Evolutionary conservation across 2,329 filamentous ascomycete species (phyloP), one percentile per base, ranked within the genome.

Genomic region (Fusarium abutilonis): DNA sequence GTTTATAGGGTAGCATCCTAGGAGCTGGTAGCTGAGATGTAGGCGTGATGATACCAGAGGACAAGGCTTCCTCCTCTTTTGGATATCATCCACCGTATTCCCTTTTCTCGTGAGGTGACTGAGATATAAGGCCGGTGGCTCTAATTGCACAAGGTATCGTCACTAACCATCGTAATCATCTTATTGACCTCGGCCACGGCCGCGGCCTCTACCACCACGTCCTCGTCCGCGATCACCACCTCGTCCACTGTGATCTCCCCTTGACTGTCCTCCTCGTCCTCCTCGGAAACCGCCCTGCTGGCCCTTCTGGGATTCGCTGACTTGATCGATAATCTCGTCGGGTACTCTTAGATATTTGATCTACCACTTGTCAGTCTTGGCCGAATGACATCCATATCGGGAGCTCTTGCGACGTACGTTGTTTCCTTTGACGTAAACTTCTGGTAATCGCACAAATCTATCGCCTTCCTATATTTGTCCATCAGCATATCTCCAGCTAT

Each of bases 291-390:
- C 80, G 47, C 81, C 77, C 56, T 80, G 81, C 71, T 92, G 88
- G 63, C 84, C 84, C 73, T 91, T 89, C 77, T 98, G 94, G 74
- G 95, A 91, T 68, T 98, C 94, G 82, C 93, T 96, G 21, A 95
- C 93, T 35, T 92, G 78, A 65, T 98, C 94, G 78, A 99, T 91
- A 62, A 99, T 96, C 77, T 98, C 94, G 78, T 99, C 94, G 48
- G 94, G 93, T 4, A 99, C 92, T 70, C 94, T 89, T 29, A 99
- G 86, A 79, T 97, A 99, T 83, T 99, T 99, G 81, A 99, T 99
- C 95, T 97, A 28, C 19, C 36, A 23, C 36, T 63, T 39, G 67
- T 66, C 21, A 66, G 55, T 17, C 10, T 3, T 32, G 26, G 10
- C 21, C 4, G 15, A 1, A 11, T 19, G 19, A 23, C 7, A n/a